A percentile compares a stretch with the other conserved stretches of the same genome.
These are phyloP conservation scores for Lagenidium giganteum DNA, from an alignment of 352 stramenopile genomes.

Conservation along the genomic window DNA sequence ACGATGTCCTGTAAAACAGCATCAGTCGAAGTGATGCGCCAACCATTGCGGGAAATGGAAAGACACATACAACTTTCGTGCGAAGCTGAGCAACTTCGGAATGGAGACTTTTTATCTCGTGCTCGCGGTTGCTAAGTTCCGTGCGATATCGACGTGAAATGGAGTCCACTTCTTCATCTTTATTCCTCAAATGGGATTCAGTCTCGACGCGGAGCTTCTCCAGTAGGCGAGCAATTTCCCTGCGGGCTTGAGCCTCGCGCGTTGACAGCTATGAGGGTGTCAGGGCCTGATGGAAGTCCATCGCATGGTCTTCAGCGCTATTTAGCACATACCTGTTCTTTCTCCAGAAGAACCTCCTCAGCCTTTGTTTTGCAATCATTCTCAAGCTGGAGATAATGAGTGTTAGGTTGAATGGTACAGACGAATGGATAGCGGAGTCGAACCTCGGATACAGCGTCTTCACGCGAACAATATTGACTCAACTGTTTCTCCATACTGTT, in stretches of 20 bases:
- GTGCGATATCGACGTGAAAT: slow-evolving; percentile 29
- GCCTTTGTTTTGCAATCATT: slow-evolving; percentile 63
- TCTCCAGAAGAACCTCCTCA: slow-evolving; percentile 66
- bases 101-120: slow-evolving; percentile 42
- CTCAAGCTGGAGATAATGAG: slow-evolving; percentile 36
- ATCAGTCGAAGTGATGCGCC: too few species aligned
- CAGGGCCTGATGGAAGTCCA: not conserved
- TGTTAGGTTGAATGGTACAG: not conserved
- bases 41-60: not conserved
- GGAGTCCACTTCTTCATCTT: slow-evolving; percentile 32
- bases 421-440: too few species aligned
- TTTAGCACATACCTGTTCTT: slow-evolving; percentile 48
- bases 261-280: slow-evolving; percentile 32
- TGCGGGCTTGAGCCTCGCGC: slow-evolving; percentile 55
- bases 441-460: slow-evolving; percentile 73
- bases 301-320: not conserved
- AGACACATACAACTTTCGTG: slow-evolving; percentile 33
- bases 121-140: slow-evolving; percentile 38
- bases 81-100: slow-evolving; percentile 44
- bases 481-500: slow-evolving; percentile 82
- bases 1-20: slow-evolving; percentile 33
- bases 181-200: slow-evolving; percentile 35
- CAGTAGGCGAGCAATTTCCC: slow-evolving; percentile 64
- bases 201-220: slow-evolving; percentile 47
- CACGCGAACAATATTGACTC: slow-evolving; percentile 63